These are phyloP conservation scores for Sugiyamaella sp. DNA, from an alignment of 1,139 yeast genomes.

Conservation along the genomic window DNA sequence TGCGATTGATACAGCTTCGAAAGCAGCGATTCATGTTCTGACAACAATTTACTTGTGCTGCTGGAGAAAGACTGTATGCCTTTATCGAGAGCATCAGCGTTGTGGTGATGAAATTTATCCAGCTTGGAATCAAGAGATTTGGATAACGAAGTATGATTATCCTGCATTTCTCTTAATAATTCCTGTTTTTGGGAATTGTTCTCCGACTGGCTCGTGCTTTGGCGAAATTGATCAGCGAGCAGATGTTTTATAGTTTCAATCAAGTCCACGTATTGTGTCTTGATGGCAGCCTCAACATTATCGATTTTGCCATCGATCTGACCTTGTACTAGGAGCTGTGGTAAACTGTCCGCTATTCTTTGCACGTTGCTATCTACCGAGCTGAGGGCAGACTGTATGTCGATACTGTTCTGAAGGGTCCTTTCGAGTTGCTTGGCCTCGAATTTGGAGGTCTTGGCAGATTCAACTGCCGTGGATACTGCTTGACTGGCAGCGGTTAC, in stretches of 20 bases:
- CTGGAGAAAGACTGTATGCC: neutral
- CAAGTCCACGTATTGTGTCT: constrained; percentile 4
- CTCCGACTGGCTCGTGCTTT: neutral
- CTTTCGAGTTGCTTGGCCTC: constrained; percentile 1
- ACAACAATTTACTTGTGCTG: neutral
- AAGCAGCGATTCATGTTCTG: constrained; percentile 3
- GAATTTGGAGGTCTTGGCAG: neutral
- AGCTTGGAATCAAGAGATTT: constrained; percentile 6
- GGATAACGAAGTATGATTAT: neutral
- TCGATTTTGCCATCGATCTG: neutral
- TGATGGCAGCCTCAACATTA: constrained; percentile 1
- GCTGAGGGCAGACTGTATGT: constrained; percentile 3
- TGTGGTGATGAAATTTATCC: neutral
- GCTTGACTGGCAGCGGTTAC: constrained; percentile 4
- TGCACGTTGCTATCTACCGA: neutral
- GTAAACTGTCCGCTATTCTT: neutral
- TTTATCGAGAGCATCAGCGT: neutral
- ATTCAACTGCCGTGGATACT: neutral
- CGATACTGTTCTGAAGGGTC: neutral
- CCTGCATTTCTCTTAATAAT: neutral
- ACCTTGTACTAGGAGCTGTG: neutral
- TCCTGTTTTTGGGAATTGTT: neutral
- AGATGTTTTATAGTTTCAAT: constrained; percentile 1
- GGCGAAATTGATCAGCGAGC: neutral
- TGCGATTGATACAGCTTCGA: neutral